Base-by-base conservation (phyloP, 768 basidiomycete species). In the Trametes cinnabarina region DNA sequence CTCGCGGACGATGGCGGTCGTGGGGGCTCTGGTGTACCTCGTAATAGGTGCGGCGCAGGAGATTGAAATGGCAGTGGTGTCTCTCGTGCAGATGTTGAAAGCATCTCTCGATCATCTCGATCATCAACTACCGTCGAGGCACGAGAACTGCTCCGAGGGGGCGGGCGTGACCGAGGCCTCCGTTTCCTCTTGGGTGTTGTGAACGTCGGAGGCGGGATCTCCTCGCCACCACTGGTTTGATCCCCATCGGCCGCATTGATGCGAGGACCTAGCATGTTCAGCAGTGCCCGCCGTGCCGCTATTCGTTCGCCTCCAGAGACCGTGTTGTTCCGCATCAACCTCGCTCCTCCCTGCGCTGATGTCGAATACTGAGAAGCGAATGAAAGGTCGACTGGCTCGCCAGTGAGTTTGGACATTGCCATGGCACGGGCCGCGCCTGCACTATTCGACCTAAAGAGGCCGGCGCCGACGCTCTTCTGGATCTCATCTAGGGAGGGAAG, bases 391-490 rank as follows among this genome's bases (percentile, higher is more conserved):
- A 84, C 82, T 4, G 79, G 75, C 60, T 90, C 88, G 47, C 90
- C 89, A 1, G 88, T 93, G 54, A 97, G 77, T 69, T 93, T 94
- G 61, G 85, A 85, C 83, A 96, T 84, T 4, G 93, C 93, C 71
- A 85, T 75, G 65, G 83, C 81, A 46, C 88, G 81, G 20, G 88
- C 90, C n/a, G 90, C 66, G 1, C 69, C 79, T 11, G 84, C 91
- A 66, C 94, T 95, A 69, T 95, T 94, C 2, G 94, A 95, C 19
- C 94, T 86, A 67, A 91, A 86, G 3, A 97, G 81, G 15, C 88
- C 87, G 17, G 66, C 62, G 46, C 62, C 60, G 37, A 65, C 69
- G 58, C 61, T 68, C 66, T 78, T 83, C 68, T 87, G 86, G 35
- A 95, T 74, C 20, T 87, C 89, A 65, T 92, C 88, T 6, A 96